Percentiles rank a stretch among this genome's conserved stretches.
These are phyloP conservation scores for Schizochytrium sp. DNA, from an alignment of 108 stramenopile species.

Conservation along the genomic window DNA sequence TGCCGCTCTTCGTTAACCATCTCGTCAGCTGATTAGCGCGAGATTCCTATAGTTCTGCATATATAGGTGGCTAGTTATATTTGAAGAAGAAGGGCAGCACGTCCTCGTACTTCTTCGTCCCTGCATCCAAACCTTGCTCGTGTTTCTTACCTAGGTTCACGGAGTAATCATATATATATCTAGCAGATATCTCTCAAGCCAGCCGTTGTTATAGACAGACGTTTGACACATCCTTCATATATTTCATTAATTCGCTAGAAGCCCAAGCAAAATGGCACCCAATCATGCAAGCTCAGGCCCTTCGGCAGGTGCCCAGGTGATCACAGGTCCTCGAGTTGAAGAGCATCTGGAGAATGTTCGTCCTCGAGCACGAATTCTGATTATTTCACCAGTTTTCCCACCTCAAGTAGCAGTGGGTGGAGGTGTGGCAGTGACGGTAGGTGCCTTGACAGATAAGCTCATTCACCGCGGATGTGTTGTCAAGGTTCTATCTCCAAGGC, in stretches of 20 bases:
- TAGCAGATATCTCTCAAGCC: too few relatives aligned
- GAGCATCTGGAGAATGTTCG: background rate
- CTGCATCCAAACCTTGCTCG: too few relatives aligned
- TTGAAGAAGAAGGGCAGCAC: too few relatives aligned
- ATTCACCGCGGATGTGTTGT: constrained; percentile 46
- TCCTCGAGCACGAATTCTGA: constrained; percentile 11
- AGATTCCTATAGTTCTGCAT: too few relatives aligned
- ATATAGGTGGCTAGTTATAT: too few relatives aligned
- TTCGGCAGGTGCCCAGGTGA: background rate
- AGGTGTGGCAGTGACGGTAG: constrained; percentile 43
- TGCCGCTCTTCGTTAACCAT: too few relatives aligned
- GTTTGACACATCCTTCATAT: background rate
- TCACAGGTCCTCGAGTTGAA: background rate
- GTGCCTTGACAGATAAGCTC: constrained; percentile 49
- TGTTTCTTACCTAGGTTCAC: too few relatives aligned
- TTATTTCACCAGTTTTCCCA: constrained; percentile 51
- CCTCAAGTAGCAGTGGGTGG: constrained; percentile 55
- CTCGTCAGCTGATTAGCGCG: too few relatives aligned
- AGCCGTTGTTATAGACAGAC: too few relatives aligned
- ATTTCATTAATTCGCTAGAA: background rate
- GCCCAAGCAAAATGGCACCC: constrained; percentile 49
- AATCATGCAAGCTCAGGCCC: background rate
- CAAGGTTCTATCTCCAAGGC: constrained; percentile 53
- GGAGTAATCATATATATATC: too few relatives aligned
- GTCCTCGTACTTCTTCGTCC: too few relatives aligned